These are phyloP conservation scores for Asterochloris sp. DNA, from an alignment of 139 green algal genomes.

Conservation along the genomic window DNA sequence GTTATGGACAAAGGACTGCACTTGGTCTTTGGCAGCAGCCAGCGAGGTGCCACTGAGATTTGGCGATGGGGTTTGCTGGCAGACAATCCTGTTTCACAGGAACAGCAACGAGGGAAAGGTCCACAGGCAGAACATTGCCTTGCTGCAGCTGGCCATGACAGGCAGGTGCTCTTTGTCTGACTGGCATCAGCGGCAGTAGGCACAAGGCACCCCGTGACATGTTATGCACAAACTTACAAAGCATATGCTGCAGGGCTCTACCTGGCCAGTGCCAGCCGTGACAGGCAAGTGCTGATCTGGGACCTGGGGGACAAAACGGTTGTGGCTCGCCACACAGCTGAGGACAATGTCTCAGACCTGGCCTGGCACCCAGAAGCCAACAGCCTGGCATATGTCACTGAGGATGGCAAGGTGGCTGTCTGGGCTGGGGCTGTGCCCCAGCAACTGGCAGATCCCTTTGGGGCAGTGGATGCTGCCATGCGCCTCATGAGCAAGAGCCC, in stretches of 20 bases:
- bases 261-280: slow-evolving; percentile 48
- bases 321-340: slow-evolving; percentile 20
- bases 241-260: slow-evolving; percentile 59
- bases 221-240: neutral
- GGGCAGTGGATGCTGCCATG: slow-evolving; percentile 1
- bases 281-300: slow-evolving; percentile 72
- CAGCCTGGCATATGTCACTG: slow-evolving; percentile 53
- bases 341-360: slow-evolving; percentile 37
- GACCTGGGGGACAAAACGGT: slow-evolving; percentile 34
- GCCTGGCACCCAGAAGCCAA: slow-evolving; percentile 72
- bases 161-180: too few relatives aligned
- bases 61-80: too few relatives aligned
- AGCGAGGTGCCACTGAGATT: too few relatives aligned
- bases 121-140: too few relatives aligned
- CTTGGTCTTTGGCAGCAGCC: too few relatives aligned
- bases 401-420: slow-evolving; percentile 46
- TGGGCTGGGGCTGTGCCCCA: slow-evolving; percentile 60
- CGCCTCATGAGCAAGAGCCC: too few relatives aligned
- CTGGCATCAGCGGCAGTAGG: too few relatives aligned
- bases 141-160: too few relatives aligned
- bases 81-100: too few relatives aligned
- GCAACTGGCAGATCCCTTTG: slow-evolving; percentile 28
- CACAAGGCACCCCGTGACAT: too few relatives aligned
- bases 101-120: too few relatives aligned
- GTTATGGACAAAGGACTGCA: too few relatives aligned